Conservation (phyloP, 352 stramenopile species). For the Globisporangium yorkense region DNA sequence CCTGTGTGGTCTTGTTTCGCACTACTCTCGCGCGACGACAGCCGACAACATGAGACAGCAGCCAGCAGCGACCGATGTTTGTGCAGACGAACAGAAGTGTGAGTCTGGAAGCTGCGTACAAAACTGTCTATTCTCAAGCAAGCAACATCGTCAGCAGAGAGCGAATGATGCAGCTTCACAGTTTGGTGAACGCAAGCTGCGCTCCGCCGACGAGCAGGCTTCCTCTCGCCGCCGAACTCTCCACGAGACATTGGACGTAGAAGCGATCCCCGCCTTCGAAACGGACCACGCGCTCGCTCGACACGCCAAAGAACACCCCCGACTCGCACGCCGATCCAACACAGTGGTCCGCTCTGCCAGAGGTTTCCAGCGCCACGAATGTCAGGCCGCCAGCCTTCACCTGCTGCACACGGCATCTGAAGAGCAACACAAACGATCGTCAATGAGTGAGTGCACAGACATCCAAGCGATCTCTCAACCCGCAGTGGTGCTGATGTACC, state of each 20-base stretch:
- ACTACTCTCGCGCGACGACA: too few species aligned
- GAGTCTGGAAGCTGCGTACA: background rate
- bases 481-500: background rate
- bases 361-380: conserved; percentile 27
- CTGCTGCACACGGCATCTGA: conserved; percentile 35
- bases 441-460: background rate
- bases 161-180: conserved; percentile 10
- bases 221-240: conserved; percentile 9
- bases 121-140: conserved; percentile 3
- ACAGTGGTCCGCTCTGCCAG: conserved; percentile 33
- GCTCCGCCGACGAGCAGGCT: conserved; percentile 30
- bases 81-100: background rate
- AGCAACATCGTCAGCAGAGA: background rate
- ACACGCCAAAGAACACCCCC: conserved; percentile 43
- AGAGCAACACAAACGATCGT: background rate
- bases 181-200: conserved; percentile 36
- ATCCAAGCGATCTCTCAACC: background rate
- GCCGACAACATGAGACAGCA: too few species aligned
- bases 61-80: too few species aligned
- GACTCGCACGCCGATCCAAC: conserved; percentile 20
- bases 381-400: conserved; percentile 7
- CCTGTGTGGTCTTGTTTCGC: too few species aligned
- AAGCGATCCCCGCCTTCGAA: conserved; percentile 29
- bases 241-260: conserved; percentile 27
- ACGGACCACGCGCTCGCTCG: conserved; percentile 28